Evolutionary conservation across 371 early-diverging fungal genomes (phyloP), one percentile per base, ranked within the genome.

Genomic region (Mortierella sp.): DNA sequence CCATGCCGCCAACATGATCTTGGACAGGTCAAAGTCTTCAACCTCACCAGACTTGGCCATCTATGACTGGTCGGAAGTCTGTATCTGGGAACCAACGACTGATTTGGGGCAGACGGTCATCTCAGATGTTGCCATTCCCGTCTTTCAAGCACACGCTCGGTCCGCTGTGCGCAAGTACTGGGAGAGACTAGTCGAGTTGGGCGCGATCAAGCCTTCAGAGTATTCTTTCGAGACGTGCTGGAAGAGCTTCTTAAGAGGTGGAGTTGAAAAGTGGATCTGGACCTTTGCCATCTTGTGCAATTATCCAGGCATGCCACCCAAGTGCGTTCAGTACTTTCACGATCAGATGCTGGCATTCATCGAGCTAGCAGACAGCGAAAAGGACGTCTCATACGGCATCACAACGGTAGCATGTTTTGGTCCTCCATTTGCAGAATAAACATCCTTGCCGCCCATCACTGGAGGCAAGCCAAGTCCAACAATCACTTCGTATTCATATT

Each of bases 71-170:
- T 69, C 70, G 3, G 70, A 69, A 30, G 58, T 69, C 45, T 57
- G 70, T 19, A 26, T 69, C 13, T 69, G 70, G 70, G 70, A 69
- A 27, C 70, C 70, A 16, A 69, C 70, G 8, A 62, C 70, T 6
- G 70, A 69, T 49, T 42, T 69, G 54, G 70, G 63, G 3, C 70
- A 69, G 53, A 69, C 70, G 8, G 43, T 69, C 24, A 69, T 69
- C 48, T 69, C 70, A 24, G 70, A 69, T 42, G 63, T 69, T 8
- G 31, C 62, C 7, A 47, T 58, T 16, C 43, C 53, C 5, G 45
- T 69, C 24, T 63, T 69, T 26, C 53, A 69, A 41, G 30, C 52
- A 14, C 70, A 69, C 26, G 70, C 63, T 12, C 63, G 59, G 16
- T 14, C 34, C 3, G 70, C 70, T 1, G 18, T 69, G 53, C 23